A percentile compares a stretch with the other conserved stretches of the same genome.
Evolutionary conservation across 495 filamentous ascomycete species (phyloP).

Genomic region (Xylaria grammica): DNA sequence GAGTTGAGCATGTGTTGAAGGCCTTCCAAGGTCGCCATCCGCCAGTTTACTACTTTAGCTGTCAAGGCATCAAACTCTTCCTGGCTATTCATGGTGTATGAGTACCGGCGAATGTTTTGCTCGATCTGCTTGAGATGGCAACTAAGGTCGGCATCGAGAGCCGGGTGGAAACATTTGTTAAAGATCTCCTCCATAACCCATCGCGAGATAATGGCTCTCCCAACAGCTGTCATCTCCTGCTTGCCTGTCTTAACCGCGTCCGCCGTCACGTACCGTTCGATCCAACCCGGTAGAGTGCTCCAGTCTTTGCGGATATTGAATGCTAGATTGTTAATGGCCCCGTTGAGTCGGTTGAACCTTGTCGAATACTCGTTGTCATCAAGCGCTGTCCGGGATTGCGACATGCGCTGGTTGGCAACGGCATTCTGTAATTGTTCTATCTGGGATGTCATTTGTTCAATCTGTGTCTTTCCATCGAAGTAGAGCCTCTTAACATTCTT

Average conservation of each 20-base stretch:
- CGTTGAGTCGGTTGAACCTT: constrained; percentile 90
- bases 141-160: constrained; percentile 75
- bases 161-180: constrained; percentile 89
- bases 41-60: constrained; percentile 89
- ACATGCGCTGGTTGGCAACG: constrained; percentile 91
- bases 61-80: constrained; percentile 91
- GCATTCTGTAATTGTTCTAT: constrained; percentile 96
- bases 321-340: constrained; percentile 90
- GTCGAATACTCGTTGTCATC: constrained; percentile 95
- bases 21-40: constrained; percentile 92
- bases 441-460: constrained; percentile 84
- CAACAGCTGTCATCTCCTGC: constrained; percentile 96
- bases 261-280: constrained; percentile 75
- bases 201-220: constrained; percentile 84
- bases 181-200: constrained; percentile 95
- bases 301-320: constrained; percentile 96
- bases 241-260: constrained; percentile 82
- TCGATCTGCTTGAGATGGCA: constrained; percentile 84
- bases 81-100: constrained; percentile 69
- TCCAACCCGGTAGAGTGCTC: constrained; percentile 78
- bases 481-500: constrained; percentile 97
- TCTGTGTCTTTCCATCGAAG: constrained; percentile 91
- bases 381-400: constrained; percentile 90
- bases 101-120: constrained; percentile 80
- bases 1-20: constrained; percentile 73